Evolutionary conservation across 345 rosid genomes (phyloP).

Genomic region (Gossypium turneri): DNA sequence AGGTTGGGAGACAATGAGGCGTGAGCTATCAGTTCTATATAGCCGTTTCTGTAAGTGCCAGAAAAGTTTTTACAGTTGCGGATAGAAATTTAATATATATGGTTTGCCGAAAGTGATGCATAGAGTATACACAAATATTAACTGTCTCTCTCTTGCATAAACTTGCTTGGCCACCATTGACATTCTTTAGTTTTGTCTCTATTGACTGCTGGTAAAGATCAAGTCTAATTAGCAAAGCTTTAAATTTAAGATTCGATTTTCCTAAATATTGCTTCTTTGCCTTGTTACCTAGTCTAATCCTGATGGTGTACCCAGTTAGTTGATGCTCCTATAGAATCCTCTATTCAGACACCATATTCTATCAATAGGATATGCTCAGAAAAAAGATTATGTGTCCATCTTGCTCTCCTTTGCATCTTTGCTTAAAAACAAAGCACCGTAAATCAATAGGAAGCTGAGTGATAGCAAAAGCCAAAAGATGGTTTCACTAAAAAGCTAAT

Average conservation of each 20-base stretch:
- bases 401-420: background rate
- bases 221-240: background rate
- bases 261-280: background rate
- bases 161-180: background rate
- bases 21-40: conserved; percentile 85
- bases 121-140: background rate
- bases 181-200: background rate
- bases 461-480: background rate
- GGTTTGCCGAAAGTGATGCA: background rate
- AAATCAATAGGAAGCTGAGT: background rate
- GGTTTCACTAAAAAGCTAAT: background rate
- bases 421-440: background rate
- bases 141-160: conserved; percentile 8
- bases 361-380: background rate
- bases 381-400: background rate
- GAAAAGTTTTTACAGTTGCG: background rate
- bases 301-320: background rate
- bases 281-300: background rate
- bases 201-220: conserved; percentile 3
- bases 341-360: background rate
- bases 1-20: conserved; percentile 99
- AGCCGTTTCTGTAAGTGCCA: conserved; percentile 91
- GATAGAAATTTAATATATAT: background rate
- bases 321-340: background rate
- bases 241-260: background rate